Evolutionary conservation across 2,329 filamentous ascomycete genomes (phyloP), one percentile per base, ranked within the genome.

Genomic region (Aureobasidium namibiae): DNA sequence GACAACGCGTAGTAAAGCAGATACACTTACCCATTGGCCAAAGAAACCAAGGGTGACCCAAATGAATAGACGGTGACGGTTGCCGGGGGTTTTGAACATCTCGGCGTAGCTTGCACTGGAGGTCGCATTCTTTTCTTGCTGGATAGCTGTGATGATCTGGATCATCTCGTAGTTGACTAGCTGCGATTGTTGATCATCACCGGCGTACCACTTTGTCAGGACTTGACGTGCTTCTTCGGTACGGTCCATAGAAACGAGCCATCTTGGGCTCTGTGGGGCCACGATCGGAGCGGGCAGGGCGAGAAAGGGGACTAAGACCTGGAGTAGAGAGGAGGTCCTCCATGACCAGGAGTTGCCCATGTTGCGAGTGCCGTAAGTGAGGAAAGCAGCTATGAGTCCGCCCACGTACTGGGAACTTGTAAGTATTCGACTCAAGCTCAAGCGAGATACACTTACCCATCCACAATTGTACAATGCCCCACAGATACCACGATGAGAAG

Each of bases 121-220:
- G 61, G 78, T 79, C 2, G 80, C 78, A 49, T 76, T 70, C 57
- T 80, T 70, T 66, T 85, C 82, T n/a, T 49, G 60, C 1, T 59
- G 41, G 52, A 64, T 61, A 18, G 60, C 56, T 16, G 59, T 59
- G 16, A 60, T 59, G n/a, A 75, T 75, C 41, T 75, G 71, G 14
- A 67, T 65, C 26, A 74, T 60, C 44, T 75, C 72, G 0, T 74
- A 67, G 24, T 70, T 67, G 14, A 69, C 66, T 23, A 68, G 60
- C 9, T 50, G 2, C 65, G 66, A 71, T 5, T 69, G 65, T 31
- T 72, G 26, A 4, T 26, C 54, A 56, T 73, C 67, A 2, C 76
- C 77, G 59, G 82, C 76, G 64, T 83, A 83, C 63, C 84, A 82
- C 62, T 79, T 80, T 4, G 80, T 76, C 59, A 88, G 74, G n/a